Evolutionary conservation across 164 flowering plant species (phyloP).

Genomic region (Chimonanthus salicifolius): DNA sequence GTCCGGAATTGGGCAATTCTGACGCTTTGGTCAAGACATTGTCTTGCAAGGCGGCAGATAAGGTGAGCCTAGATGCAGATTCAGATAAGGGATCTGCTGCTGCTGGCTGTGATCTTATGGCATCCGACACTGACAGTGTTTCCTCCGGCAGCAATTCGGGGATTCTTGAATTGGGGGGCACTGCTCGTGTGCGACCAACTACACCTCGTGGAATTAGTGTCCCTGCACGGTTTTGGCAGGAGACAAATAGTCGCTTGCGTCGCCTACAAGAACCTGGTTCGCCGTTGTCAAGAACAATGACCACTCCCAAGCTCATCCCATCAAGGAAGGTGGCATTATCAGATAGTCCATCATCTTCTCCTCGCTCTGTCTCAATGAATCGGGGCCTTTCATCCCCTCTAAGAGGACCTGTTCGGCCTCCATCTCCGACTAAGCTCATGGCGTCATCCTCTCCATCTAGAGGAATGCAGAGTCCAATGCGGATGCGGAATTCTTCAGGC

Average conservation of each 20-base stretch:
- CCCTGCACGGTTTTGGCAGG: slow-evolving; percentile 90
- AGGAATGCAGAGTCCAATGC: slow-evolving; percentile 57
- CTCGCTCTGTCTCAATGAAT: slow-evolving; percentile 20
- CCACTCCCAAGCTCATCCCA: slow-evolving; percentile 34
- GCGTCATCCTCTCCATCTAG: slow-evolving; percentile 38
- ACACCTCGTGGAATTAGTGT: slow-evolving; percentile 54
- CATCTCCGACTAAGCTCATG: slow-evolving; percentile 58
- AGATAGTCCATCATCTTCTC: slow-evolving; percentile 50
- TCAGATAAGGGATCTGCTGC: slow-evolving; percentile 15
- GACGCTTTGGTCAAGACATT: slow-evolving; percentile 30
- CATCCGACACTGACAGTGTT: slow-evolving; percentile 94
- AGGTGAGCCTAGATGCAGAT: slow-evolving; percentile 10
- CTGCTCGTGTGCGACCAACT: slow-evolving; percentile 13
- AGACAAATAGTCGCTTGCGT: slow-evolving; percentile 70
- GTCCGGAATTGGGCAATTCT: slow-evolving; percentile 37
- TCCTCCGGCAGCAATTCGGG: slow-evolving; percentile 94
- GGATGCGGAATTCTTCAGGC: slow-evolving; percentile 35
- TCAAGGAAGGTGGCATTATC: slow-evolving; percentile 37
- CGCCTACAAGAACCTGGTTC: slow-evolving; percentile 76
- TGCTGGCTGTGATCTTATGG: slow-evolving; percentile 50
- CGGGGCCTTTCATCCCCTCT: slow-evolving; percentile 54
- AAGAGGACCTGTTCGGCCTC: slow-evolving; percentile 44
- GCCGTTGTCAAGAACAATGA: slow-evolving; percentile 40
- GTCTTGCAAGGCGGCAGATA: not conserved
- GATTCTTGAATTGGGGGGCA: slow-evolving; percentile 33